Evolutionary conservation across 352 stramenopile species (phyloP), one percentile per base, ranked within the genome.

Genomic region (Globisporangium polare): DNA sequence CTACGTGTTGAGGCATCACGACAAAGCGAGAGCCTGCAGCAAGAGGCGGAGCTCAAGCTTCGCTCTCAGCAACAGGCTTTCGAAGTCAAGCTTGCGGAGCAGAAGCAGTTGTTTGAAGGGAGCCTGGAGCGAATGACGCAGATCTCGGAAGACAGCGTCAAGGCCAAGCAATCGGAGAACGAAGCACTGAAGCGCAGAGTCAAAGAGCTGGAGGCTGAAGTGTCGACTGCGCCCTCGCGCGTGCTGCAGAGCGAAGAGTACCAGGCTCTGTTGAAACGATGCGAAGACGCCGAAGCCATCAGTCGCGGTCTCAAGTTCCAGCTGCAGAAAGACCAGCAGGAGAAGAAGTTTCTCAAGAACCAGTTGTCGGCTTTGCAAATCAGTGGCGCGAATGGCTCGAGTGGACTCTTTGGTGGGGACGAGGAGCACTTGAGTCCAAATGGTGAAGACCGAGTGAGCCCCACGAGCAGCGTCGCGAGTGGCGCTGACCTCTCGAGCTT

Each of bases 321-420:
- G 63, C 54, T 94, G 13, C 70, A 89, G 39, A 91, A 92, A 50
- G 80, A 86, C 20, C 75, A 88, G 49, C 70, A 92, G 24, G 80
- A 92, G 69, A 94, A 92, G 55, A 89, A 87, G 20, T 89, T 80
- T 37, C 52, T 92, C 8, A 77, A 81, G 58, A 86, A 86, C 62
- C 78, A 94, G 50, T 60, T 90, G 2, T 58, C 70, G 3, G 67
- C 70, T 43, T 47, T 85, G 15, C 71, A 88, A 42, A 41, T n/a
- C 33, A n/a, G 49, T 18, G 49, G 49, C 13, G 49, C 8, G 7
- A 55, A 26, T 18, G 49, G 47, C 20, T 18, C 26, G 17, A 53
- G 49, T 22, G 50, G 45, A 2, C 74, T 73, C 53, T 70, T 78
- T 20, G 62, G 63, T 6, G n/a, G n/a, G n/a, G 50, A 37, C 0